Evolutionary conservation across 1,284 basidiomycete species (phyloP).

Genomic region (Sporisorium graminicola): DNA sequence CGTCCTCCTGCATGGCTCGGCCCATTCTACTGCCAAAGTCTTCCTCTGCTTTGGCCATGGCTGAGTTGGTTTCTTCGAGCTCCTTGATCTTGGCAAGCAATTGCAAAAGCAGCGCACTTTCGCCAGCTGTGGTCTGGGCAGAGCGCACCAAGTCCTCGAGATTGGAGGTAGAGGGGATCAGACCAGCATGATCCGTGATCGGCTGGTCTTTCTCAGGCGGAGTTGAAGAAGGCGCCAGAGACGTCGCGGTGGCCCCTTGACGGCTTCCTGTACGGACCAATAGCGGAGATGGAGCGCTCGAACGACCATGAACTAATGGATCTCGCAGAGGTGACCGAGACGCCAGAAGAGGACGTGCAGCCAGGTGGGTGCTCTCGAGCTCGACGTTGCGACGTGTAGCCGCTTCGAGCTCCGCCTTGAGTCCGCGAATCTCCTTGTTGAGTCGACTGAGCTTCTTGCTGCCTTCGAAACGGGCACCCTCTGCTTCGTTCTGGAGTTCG

Average conservation of each 20-base stretch:
- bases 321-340: constrained; percentile 14
- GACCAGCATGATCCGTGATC: constrained; percentile 1
- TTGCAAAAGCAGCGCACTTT: constrained; percentile 55
- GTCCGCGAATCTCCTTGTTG: constrained; percentile 59
- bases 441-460: constrained; percentile 51
- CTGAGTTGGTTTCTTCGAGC: constrained; percentile 60
- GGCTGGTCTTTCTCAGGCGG: background rate
- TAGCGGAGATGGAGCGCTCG: constrained; percentile 6
- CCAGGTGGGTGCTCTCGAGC: constrained; percentile 36
- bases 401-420: constrained; percentile 59
- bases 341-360: constrained; percentile 4
- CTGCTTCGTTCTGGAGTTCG: constrained; percentile 60
- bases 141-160: constrained; percentile 38
- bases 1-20: constrained; percentile 59
- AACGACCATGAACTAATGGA: background rate
- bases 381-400: constrained; percentile 56
- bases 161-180: constrained; percentile 37
- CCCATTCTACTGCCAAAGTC: constrained; percentile 60
- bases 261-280: background rate
- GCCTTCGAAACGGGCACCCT: constrained; percentile 51
- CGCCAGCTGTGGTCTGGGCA: constrained; percentile 19
- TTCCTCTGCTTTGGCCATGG: constrained; percentile 49
- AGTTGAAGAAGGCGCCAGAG: background rate
- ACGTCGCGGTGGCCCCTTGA: background rate
- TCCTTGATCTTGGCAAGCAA: constrained; percentile 62